These are phyloP conservation scores for Hanseniaspora gamundiae DNA, from an alignment of 1,139 yeast genomes.

Conservation along the genomic window DNA sequence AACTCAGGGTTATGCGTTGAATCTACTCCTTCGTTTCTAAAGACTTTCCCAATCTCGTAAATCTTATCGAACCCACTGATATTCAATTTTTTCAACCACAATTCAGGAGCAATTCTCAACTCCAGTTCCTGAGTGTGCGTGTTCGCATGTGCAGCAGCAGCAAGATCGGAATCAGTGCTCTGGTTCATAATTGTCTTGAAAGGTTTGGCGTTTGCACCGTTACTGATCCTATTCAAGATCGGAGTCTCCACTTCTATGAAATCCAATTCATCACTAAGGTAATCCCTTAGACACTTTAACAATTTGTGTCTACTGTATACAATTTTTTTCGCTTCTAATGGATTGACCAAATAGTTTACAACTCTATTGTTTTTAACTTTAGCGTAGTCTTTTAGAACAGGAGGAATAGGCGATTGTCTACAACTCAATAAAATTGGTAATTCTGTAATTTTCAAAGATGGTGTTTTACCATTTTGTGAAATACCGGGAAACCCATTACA, in stretches of 20 bases:
- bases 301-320: constrained; percentile 45
- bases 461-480: constrained; percentile 48
- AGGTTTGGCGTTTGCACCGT: constrained; percentile 88
- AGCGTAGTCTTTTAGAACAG: constrained; percentile 39
- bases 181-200: constrained; percentile 37
- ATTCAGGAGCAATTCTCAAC: constrained; percentile 84
- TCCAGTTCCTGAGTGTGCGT: constrained; percentile 34
- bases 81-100: constrained; percentile 77
- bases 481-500: constrained; percentile 60
- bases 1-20: constrained; percentile 97
- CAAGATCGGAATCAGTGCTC: too few species aligned
- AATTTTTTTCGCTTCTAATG: constrained; percentile 32
- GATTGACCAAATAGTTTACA: constrained; percentile 58
- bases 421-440: constrained; percentile 51
- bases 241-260: constrained; percentile 89
- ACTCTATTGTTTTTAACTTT: constrained; percentile 59
- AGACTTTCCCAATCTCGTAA: constrained; percentile 75
- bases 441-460: constrained; percentile 50
- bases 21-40: constrained; percentile 90
- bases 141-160: constrained; percentile 39
- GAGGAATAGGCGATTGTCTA: constrained; percentile 61
- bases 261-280: constrained; percentile 34
- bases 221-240: constrained; percentile 51
- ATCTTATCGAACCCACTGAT: constrained; percentile 78
- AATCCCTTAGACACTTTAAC: constrained; percentile 42